A percentile compares a stretch with the other conserved stretches of the same genome.
phyloP scores from a whole-genome alignment of 2,329 filamentous ascomycete species.

The Penicillium sp. region DNA sequence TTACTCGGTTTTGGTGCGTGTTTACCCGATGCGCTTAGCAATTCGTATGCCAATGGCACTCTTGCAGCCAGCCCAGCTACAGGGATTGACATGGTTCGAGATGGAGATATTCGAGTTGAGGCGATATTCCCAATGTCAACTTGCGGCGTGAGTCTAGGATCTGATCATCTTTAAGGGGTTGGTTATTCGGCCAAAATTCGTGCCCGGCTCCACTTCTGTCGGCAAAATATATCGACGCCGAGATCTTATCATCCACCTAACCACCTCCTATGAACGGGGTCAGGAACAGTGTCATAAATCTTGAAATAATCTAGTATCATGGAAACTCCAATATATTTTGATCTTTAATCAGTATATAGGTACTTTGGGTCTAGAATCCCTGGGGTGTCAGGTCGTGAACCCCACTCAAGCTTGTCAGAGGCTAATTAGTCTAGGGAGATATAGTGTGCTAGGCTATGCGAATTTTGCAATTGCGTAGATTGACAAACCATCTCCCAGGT shows the following conservation, averaged over 20 bases:
- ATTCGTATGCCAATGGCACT: slow-evolving; percentile 9
- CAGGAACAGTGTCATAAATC: too few species aligned
- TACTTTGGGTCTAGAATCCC: too few species aligned
- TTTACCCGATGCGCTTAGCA: neutral
- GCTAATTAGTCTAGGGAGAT: too few species aligned
- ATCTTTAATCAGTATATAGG: too few species aligned
- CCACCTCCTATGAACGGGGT: too few species aligned
- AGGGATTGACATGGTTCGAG: neutral
- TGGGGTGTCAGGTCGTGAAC: too few species aligned
- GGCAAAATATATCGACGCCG: neutral
- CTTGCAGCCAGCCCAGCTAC: neutral
- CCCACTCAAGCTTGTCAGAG: too few species aligned
- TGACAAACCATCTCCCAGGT: too few species aligned
- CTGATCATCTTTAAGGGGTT: neutral
- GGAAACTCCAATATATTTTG: too few species aligned
- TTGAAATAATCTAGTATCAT: too few species aligned
- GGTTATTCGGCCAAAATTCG: neutral
- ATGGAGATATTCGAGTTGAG: neutral
- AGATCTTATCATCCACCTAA: neutral
- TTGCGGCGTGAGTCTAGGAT: neutral
- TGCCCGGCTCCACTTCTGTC: neutral
- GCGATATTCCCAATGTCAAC: neutral
- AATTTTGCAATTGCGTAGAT: too few species aligned
- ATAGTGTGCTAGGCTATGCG: too few species aligned
- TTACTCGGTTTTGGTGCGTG: neutral